Evolutionary conservation across 176 grass and related monocot genomes (phyloP).

Genomic region (Chrysopogon serrulatus): DNA sequence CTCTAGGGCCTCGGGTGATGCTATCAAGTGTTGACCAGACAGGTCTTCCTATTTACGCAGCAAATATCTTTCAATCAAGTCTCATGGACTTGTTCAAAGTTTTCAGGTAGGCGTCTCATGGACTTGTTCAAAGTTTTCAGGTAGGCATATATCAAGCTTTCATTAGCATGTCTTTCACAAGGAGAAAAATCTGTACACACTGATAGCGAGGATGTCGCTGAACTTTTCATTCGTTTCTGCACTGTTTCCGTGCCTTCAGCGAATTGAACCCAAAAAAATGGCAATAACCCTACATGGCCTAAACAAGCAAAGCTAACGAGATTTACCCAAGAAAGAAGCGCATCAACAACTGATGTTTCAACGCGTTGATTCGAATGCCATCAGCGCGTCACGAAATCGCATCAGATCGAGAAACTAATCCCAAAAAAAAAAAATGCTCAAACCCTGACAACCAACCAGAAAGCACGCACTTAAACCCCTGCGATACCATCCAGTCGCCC

Average conservation of each 20-base stretch:
- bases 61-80: neutral
- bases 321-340: neutral
- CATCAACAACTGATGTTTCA: too few relatives aligned
- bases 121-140: neutral
- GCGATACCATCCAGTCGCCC: neutral
- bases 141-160: neutral
- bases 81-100: neutral
- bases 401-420: slow-evolving; percentile 23
- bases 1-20: slow-evolving; percentile 10
- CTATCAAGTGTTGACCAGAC: slow-evolving; percentile 9
- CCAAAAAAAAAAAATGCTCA: neutral
- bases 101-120: neutral
- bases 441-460: neutral
- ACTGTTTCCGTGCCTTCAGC: neutral
- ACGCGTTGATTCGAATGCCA: too few relatives aligned
- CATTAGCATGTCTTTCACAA: neutral
- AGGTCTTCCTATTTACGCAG: neutral
- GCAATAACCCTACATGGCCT: neutral
- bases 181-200: neutral
- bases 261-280: slow-evolving; percentile 20
- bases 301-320: slow-evolving; percentile 3
- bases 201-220: neutral
- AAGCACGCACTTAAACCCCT: neutral
- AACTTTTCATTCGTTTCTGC: neutral
- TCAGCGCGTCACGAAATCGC: neutral